A percentile compares a stretch with the other conserved stretches of the same genome.
phyloP scores from a whole-genome alignment of 495 filamentous ascomycete genomes.

The Letharia lupina region DNA sequence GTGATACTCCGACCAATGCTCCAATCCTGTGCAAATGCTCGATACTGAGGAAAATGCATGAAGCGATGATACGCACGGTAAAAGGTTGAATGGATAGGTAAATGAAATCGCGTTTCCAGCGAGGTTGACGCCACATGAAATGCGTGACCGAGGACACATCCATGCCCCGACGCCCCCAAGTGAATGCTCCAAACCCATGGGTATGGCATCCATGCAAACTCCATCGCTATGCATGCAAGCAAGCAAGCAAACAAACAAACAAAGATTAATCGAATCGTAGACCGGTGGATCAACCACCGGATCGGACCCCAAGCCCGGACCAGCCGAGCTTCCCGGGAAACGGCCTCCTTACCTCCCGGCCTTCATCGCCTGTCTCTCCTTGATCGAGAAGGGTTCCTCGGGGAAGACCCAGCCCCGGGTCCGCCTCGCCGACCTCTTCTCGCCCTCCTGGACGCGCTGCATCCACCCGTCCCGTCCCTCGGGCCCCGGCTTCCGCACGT shows the following conservation, averaged over 20 bases:
- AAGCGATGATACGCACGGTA: no score
- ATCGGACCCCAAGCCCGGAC: neutral
- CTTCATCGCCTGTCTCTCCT: neutral
- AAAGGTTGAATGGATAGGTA: no score
- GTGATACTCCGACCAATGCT: no score
- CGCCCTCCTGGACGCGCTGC: constrained; percentile 69
- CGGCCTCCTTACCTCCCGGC: neutral
- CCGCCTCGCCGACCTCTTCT: constrained; percentile 77
- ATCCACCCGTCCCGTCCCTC: constrained; percentile 74
- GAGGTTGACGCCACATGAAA: no score
- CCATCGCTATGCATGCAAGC: neutral
- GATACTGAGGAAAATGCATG: no score
- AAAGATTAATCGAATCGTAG: no score
- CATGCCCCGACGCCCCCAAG: no score
- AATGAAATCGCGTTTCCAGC: no score
- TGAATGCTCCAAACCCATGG: neutral
- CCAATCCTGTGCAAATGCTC: no score
- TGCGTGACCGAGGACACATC: no score
- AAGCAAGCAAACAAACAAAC: no score
- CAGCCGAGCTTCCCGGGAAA: neutral
- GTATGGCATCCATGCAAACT: neutral
- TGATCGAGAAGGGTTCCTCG: constrained; percentile 40
- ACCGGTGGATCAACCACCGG: neutral
- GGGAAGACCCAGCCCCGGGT: constrained; percentile 78
- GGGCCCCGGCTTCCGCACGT: constrained; percentile 59